Conservation (phyloP, 306 rosid genomes). For the Inga leiocalycina region DNA sequence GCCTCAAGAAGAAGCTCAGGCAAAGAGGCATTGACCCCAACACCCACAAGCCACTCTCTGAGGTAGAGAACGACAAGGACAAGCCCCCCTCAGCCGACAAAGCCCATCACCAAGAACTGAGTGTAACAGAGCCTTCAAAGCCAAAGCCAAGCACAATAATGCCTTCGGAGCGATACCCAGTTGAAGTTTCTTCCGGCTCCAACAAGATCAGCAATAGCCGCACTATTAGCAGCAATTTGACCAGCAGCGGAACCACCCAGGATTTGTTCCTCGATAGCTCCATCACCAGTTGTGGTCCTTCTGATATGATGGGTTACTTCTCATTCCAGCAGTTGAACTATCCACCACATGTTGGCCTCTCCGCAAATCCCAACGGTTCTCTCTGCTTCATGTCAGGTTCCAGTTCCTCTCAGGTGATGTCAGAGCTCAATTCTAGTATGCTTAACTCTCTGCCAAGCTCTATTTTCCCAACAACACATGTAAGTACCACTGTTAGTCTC, state of each 20-base stretch:
- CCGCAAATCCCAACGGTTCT: slow-evolving; percentile 47
- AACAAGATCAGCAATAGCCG: slow-evolving; percentile 39
- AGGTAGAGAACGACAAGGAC: slow-evolving; percentile 53
- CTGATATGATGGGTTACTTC: slow-evolving; percentile 58
- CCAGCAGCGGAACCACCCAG: slow-evolving; percentile 45
- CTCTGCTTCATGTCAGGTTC: slow-evolving; percentile 51
- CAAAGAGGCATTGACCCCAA: slow-evolving; percentile 92
- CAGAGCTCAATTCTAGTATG: slow-evolving; percentile 52
- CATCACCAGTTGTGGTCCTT: slow-evolving; percentile 51
- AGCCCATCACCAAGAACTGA: slow-evolving; percentile 56
- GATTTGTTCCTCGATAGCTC: slow-evolving; percentile 64
- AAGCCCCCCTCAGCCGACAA: slow-evolving; percentile 40
- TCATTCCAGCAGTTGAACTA: slow-evolving; percentile 60
- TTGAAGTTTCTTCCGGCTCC: slow-evolving; percentile 49
- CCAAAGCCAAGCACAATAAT: slow-evolving; percentile 27
- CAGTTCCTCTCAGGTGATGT: slow-evolving; percentile 49
- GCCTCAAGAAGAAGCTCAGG: slow-evolving; percentile 94
- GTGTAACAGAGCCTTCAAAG: slow-evolving; percentile 38
- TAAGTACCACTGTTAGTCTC: slow-evolving; percentile 59
- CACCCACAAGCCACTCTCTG: slow-evolving; percentile 80
- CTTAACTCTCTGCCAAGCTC: slow-evolving; percentile 46
- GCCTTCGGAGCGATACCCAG: slow-evolving; percentile 45
- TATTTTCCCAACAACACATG: slow-evolving; percentile 46
- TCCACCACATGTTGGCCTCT: slow-evolving; percentile 44
- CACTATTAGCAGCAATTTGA: slow-evolving; percentile 39